A percentile compares a stretch with the other conserved stretches of the same genome.
Evolutionary conservation across 495 filamentous ascomycete genomes (phyloP).

Genomic region (Patellaria atrata): DNA sequence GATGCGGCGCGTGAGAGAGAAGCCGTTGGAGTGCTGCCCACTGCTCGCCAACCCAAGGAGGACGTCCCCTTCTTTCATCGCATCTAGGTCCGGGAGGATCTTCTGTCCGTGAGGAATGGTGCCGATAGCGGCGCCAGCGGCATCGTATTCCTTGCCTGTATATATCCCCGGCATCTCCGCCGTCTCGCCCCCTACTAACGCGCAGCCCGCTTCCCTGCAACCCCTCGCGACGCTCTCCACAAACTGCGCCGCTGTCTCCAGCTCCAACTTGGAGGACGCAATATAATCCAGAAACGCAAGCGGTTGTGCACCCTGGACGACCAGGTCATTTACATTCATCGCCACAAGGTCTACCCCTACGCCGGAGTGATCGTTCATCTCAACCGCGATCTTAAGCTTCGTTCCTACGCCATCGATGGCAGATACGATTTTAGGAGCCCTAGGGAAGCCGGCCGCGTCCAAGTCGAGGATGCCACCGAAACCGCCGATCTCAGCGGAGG

Average conservation of each 20-base stretch:
- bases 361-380: constrained; percentile 74
- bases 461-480: constrained; percentile 88
- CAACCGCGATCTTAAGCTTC: constrained; percentile 87
- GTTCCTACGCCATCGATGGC: constrained; percentile 95
- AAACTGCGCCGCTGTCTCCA: constrained; percentile 60
- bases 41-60: constrained; percentile 70
- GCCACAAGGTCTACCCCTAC: constrained; percentile 91
- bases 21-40: constrained; percentile 89
- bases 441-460: constrained; percentile 54
- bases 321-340: constrained; percentile 96
- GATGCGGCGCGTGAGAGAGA: constrained; percentile 82
- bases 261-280: constrained; percentile 72
- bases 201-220: constrained; percentile 67
- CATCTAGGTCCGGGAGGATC: constrained; percentile 57
- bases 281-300: constrained; percentile 95
- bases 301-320: constrained; percentile 88
- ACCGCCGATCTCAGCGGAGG: constrained; percentile 82
- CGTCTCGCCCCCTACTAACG: constrained; percentile 89
- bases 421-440: constrained; percentile 65
- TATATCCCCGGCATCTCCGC: constrained; percentile 97
- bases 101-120: constrained; percentile 50
- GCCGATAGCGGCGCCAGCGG: constrained; percentile 75
- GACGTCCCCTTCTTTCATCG: constrained; percentile 70
- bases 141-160: constrained; percentile 69
- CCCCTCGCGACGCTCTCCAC: constrained; percentile 77